Evolutionary conservation across 202 grass and related monocot species (phyloP).

Genomic region (Setaria italica): DNA sequence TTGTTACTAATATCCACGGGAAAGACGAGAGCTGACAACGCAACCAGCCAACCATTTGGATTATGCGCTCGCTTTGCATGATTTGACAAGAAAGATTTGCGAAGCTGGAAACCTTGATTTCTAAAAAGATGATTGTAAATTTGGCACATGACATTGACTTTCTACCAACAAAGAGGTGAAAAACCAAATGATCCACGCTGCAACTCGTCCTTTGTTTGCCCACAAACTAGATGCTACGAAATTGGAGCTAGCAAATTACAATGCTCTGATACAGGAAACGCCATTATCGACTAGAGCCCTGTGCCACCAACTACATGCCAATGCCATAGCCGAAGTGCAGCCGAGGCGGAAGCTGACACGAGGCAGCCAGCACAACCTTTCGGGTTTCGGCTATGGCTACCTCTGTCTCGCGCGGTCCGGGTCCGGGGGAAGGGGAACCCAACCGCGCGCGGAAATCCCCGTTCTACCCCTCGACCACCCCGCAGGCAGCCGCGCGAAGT

Average conservation of each 20-base stretch:
- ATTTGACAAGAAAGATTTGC: background rate
- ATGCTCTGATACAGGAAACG: background rate
- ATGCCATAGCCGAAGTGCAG: no score
- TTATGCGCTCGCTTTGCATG: background rate
- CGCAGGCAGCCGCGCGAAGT: background rate
- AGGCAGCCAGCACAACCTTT: background rate
- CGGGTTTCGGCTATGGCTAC: background rate
- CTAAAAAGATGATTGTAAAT: background rate
- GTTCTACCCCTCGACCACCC: background rate
- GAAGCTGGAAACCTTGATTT: background rate
- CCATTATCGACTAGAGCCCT: background rate
- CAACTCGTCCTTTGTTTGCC: background rate
- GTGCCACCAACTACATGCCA: background rate
- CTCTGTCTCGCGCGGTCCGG: background rate
- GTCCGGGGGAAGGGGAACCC: background rate
- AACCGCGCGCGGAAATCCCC: background rate
- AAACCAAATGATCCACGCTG: background rate
- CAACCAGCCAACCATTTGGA: constrained; percentile 26
- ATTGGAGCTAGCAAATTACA: background rate
- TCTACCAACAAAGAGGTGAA: background rate
- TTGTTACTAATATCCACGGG: background rate
- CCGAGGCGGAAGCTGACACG: background rate
- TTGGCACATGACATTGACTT: background rate
- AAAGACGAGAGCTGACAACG: constrained; percentile 8
- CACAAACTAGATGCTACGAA: background rate